Percentiles rank a stretch among this genome's conserved stretches.
These are phyloP conservation scores for Jasminum sambac DNA, from an alignment of 257 asterid species.

Conservation along the genomic window DNA sequence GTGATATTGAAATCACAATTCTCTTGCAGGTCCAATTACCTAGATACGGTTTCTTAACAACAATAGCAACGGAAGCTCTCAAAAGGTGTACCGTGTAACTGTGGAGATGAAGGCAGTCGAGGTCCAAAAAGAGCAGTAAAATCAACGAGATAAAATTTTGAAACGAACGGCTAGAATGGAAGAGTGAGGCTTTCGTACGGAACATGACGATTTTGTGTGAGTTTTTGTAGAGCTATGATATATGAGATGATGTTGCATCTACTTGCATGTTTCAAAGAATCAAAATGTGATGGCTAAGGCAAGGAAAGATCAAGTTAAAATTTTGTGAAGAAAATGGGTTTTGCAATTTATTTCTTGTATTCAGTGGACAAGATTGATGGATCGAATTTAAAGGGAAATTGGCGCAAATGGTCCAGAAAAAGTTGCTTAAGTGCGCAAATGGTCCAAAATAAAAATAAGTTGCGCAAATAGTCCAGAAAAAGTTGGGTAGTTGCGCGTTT, in stretches of 20 bases:
- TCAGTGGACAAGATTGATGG: neutral
- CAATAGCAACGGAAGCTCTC: neutral
- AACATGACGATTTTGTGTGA: neutral
- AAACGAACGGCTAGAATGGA: neutral
- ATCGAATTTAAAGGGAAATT: neutral
- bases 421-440: too few relatives aligned
- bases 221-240: neutral
- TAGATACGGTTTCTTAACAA: neutral
- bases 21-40: constrained; percentile 3
- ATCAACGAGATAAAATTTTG: neutral
- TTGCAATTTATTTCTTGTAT: neutral
- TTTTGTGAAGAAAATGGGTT: neutral
- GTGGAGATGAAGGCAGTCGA: neutral
- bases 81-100: neutral
- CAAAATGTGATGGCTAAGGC: neutral
- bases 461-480: too few relatives aligned
- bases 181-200: neutral
- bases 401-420: too few relatives aligned
- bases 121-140: neutral
- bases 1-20: neutral
- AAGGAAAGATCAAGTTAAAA: neutral
- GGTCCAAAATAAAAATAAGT: too few relatives aligned
- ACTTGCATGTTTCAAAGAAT: neutral
- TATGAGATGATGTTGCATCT: neutral
- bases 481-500: too few relatives aligned